These are phyloP conservation scores for Botrytis aclada DNA, from an alignment of 2,329 filamentous ascomycete genomes.

Conservation along the genomic window DNA sequence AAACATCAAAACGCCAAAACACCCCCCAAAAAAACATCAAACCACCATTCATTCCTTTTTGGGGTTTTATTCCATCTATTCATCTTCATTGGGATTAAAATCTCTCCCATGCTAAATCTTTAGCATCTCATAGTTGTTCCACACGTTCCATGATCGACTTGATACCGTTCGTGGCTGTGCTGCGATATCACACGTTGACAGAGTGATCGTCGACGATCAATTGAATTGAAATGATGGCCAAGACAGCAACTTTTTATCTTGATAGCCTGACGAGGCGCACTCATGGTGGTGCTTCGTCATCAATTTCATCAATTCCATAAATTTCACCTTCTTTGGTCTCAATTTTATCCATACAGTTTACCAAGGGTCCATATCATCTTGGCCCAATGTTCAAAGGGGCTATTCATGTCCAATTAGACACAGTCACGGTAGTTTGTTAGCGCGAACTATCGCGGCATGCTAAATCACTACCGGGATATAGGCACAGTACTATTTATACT, in stretches of 20 bases:
- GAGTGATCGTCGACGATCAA: conserved; percentile 1
- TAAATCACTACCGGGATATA: background rate
- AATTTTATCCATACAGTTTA: background rate
- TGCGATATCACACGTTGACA: background rate
- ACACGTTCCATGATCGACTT: background rate
- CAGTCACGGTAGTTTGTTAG: background rate
- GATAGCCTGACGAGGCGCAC: background rate
- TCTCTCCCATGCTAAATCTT: background rate
- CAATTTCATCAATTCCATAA: background rate
- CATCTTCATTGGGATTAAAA: background rate
- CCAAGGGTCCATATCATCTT: background rate
- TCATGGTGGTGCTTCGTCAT: background rate
- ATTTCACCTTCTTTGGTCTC: background rate
- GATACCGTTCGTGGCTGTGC: background rate
- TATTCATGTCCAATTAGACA: background rate
- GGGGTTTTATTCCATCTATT: background rate
- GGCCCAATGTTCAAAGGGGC: background rate
- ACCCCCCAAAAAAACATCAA: background rate
- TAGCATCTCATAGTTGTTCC: background rate
- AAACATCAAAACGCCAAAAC: background rate
- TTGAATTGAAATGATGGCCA: conserved; percentile 1
- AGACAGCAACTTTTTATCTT: background rate
- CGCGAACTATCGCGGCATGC: background rate
- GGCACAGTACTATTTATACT: background rate
- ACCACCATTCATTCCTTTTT: background rate